Conservation (phyloP, 768 basidiomycete species). For the Agaricus blazei region DNA sequence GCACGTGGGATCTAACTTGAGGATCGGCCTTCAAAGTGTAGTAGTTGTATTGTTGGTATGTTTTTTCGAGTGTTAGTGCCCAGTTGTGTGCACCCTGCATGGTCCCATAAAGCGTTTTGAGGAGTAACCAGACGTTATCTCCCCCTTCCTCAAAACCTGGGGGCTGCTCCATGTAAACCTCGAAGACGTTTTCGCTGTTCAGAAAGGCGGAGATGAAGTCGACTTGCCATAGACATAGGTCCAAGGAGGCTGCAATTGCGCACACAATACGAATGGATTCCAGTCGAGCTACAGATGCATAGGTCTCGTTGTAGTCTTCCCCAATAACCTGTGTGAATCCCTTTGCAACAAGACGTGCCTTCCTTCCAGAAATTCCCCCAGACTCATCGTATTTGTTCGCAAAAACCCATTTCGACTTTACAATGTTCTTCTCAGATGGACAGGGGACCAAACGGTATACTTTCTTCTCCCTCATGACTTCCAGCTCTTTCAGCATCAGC, state of each 20-base stretch:
- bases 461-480: not conserved
- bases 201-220: constrained; percentile 15
- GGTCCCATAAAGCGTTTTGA: constrained; percentile 13
- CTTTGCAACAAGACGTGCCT: constrained; percentile 13
- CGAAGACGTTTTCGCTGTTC: too few species aligned
- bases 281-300: constrained; percentile 14
- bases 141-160: too few species aligned
- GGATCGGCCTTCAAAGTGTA: not conserved
- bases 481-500: not conserved
- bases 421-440: constrained; percentile 1
- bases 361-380: constrained; percentile 12
- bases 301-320: constrained; percentile 14
- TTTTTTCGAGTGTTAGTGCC: constrained; percentile 8
- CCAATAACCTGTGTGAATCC: constrained; percentile 14
- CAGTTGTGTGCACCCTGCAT: constrained; percentile 13
- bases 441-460: constrained; percentile 5
- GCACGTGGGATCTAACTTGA: constrained; percentile 7
- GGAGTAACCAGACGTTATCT: not conserved
- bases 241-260: constrained; percentile 9
- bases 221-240: constrained; percentile 14
- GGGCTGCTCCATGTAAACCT: too few species aligned
- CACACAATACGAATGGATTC: constrained; percentile 15
- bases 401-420: constrained; percentile 13
- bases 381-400: constrained; percentile 11
- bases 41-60: constrained; percentile 9